Conservation (phyloP, 495 filamentous ascomycete genomes). For the Hamigera avellanea region DNA sequence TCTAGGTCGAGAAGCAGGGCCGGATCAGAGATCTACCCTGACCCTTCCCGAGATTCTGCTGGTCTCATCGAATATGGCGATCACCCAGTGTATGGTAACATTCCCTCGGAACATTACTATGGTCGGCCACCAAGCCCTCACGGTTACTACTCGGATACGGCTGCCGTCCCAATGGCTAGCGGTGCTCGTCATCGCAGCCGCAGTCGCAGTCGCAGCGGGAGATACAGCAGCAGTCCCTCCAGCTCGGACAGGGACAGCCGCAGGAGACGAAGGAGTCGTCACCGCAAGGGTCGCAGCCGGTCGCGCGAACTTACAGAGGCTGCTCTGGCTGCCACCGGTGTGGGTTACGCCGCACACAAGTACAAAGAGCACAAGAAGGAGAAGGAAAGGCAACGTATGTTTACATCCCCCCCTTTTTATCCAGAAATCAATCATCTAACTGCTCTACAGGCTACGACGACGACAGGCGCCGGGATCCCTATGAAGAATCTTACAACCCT, state of each 20-base stretch:
- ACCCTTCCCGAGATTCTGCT: conserved; percentile 44
- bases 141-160: conserved; percentile 33
- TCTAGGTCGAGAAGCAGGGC: conserved; percentile 47
- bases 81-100: conserved; percentile 45
- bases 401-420: background rate
- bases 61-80: conserved; percentile 77
- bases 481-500: conserved; percentile 34
- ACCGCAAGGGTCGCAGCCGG: conserved; percentile 46
- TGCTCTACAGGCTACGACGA: conserved; percentile 23
- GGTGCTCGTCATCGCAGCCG: conserved; percentile 22
- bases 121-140: conserved; percentile 30
- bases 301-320: conserved; percentile 56
- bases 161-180: conserved; percentile 21
- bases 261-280: conserved; percentile 25
- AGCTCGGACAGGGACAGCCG: conserved; percentile 28
- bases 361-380: conserved; percentile 51
- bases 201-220: conserved; percentile 28
- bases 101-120: conserved; percentile 38
- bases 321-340: conserved; percentile 58
- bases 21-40: conserved; percentile 39
- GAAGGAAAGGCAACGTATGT: conserved; percentile 19
- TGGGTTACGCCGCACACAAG: conserved; percentile 65
- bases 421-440: conserved; percentile 3
- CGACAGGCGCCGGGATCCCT: conserved; percentile 22
- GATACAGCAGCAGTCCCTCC: conserved; percentile 33